phyloP scores from a whole-genome alignment of 2,329 filamentous ascomycete genomes.

The Colletotrichum shisoi region DNA sequence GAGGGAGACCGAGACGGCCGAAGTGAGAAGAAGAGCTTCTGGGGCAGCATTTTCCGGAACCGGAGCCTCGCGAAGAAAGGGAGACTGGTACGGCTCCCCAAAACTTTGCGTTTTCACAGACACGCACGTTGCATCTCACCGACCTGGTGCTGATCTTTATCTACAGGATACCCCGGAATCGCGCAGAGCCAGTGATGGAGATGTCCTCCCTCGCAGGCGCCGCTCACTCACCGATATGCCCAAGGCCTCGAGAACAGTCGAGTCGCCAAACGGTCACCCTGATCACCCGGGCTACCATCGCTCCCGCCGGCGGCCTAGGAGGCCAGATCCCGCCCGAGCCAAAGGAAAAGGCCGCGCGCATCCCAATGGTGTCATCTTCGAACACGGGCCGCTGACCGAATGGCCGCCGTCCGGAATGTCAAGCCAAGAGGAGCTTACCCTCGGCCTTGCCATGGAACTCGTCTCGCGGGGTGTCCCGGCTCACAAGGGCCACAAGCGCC shows the following conservation, averaged over 20 bases:
- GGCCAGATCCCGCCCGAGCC: conserved; percentile 48
- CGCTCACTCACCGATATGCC: conserved; percentile 33
- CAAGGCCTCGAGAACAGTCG: conserved; percentile 25
- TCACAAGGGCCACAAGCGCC: conserved; percentile 62
- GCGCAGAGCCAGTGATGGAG: conserved; percentile 49
- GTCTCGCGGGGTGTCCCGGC: conserved; percentile 66
- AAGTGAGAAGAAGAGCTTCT: conserved; percentile 57
- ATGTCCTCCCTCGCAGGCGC: conserved; percentile 45
- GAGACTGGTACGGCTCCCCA: conserved; percentile 47
- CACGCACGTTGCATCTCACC: conserved; percentile 15
- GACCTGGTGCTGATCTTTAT: conserved; percentile 8
- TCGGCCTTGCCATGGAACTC: conserved; percentile 64
- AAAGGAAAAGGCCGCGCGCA: conserved; percentile 54
- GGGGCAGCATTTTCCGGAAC: conserved; percentile 59
- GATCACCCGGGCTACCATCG: conserved; percentile 32
- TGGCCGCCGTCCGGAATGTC: conserved; percentile 66
- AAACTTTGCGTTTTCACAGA: conserved; percentile 34
- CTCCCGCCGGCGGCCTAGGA: conserved; percentile 55
- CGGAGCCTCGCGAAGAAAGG: conserved; percentile 54
- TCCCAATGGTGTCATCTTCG: conserved; percentile 45
- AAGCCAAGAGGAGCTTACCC: conserved; percentile 59
- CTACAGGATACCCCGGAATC: conserved; percentile 46
- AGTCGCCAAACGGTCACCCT: conserved; percentile 28
- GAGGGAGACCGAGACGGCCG: conserved; percentile 36
- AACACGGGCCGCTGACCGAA: conserved; percentile 53